Evolutionary conservation across 345 rosid genomes (phyloP).

Genomic region (Firmiana major): DNA sequence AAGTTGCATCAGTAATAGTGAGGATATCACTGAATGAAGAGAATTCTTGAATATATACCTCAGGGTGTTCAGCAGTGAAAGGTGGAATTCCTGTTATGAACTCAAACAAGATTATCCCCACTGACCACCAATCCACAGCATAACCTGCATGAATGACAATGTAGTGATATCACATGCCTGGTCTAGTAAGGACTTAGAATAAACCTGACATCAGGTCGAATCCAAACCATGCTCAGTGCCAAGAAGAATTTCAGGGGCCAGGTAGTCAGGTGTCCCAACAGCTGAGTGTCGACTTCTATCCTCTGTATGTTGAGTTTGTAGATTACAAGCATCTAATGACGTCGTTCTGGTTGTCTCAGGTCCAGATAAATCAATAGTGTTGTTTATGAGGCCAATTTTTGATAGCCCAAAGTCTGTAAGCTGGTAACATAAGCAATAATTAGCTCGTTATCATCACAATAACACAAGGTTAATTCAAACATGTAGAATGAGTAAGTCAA

Average conservation of each 20-base stretch:
- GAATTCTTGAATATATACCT: slow-evolving; percentile 41
- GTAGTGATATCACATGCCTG: slow-evolving; percentile 24
- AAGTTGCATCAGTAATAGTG: not conserved
- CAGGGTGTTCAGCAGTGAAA: slow-evolving; percentile 62
- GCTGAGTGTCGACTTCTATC: slow-evolving; percentile 52
- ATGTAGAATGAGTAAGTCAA: not conserved
- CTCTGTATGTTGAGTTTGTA: slow-evolving; percentile 39
- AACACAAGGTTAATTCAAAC: slow-evolving; percentile 14
- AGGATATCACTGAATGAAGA: not conserved
- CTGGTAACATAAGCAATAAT: slow-evolving; percentile 45
- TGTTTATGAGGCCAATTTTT: slow-evolving; percentile 80
- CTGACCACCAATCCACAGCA: slow-evolving; percentile 90
- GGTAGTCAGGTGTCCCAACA: slow-evolving; percentile 87
- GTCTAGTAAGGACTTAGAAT: slow-evolving; percentile 7
- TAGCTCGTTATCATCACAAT: slow-evolving; percentile 17
- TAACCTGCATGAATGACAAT: slow-evolving; percentile 50
- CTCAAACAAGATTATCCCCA: slow-evolving; percentile 80
- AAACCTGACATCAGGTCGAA: slow-evolving; percentile 21
- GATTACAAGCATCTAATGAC: slow-evolving; percentile 32
- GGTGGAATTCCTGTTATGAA: slow-evolving; percentile 81
- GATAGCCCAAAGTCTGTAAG: slow-evolving; percentile 88
- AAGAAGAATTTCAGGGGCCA: slow-evolving; percentile 92
- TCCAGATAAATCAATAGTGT: slow-evolving; percentile 66
- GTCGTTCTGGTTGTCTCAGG: slow-evolving; percentile 39
- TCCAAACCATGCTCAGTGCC: slow-evolving; percentile 71